Evolutionary conservation across 768 basidiomycete genomes (phyloP), one percentile per base, ranked within the genome.

Genomic region (Naematelia encephala): DNA sequence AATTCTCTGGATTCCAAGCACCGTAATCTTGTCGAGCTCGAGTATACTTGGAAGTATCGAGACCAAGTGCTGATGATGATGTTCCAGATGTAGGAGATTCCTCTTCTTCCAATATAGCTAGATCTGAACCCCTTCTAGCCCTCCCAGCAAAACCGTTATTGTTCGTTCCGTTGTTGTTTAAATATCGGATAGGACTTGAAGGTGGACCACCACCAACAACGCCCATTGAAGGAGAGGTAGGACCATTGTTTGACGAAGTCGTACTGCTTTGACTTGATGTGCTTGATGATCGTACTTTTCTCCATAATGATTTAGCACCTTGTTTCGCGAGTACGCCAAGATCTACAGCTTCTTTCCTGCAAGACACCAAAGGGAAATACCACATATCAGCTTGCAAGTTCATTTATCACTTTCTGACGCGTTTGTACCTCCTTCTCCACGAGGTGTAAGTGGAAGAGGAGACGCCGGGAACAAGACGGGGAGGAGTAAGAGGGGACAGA

Each of bases 231-330:
- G n/a, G n/a, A 10, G 61, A 27, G 12, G 62, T 21, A n/a, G 51
- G 16, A 49, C 46, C 43, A 2, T 10, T 21, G 10, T 5, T 51
- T 13, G 56, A 57, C 48, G 48, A 50, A 23, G 48, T 25, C 3
- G 34, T 34, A 16, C 23, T 29, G 11, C 23, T 16, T 2, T 14
- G n/a, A 21, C 19, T 50, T 5, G 64, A 63, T 8, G 8, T 39
- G 34, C 34, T 39, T 22, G 60, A 26, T 1, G 64, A 60, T 16
- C 62, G 60, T 14, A 74, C 66, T 51, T 71, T 73, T 13, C 66
- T 57, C 75, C 75, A 76, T 14, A 76, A 57, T 19, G 65, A 60
- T 50, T 68, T 73, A 19, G 66, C 68, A 10, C 66, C 60, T 42
- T 61, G 43, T 50, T 60, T 66, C 10, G 69, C 68, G 16, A 73